Evolutionary conservation across 768 basidiomycete species (phyloP).

Genomic region (Leccinum broughii): DNA sequence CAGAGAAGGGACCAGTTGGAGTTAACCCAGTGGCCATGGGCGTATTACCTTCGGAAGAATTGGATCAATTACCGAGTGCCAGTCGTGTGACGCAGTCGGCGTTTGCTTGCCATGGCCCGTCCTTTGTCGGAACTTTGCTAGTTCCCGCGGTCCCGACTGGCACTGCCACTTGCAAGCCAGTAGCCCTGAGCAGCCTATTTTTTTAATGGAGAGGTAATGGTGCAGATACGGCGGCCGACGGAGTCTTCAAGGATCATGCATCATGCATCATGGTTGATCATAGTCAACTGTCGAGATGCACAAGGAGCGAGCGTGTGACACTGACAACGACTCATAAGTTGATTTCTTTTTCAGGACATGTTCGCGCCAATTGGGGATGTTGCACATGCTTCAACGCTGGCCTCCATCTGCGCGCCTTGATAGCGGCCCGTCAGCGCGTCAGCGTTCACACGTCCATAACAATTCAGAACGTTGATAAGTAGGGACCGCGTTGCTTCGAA

Average conservation of each 20-base stretch:
- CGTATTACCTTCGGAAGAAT: neutral
- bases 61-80: neutral
- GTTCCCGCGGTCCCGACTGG: neutral
- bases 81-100: neutral
- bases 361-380: neutral
- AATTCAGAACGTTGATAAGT: neutral
- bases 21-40: conserved; percentile 1
- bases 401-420: neutral
- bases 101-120: neutral
- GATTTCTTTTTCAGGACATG: neutral
- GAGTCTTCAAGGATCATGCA: neutral
- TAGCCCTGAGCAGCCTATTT: neutral
- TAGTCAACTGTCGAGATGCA: neutral
- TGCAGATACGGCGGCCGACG: neutral
- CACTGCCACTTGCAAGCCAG: neutral
- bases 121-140: neutral
- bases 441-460: neutral
- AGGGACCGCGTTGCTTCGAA: neutral
- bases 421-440: neutral
- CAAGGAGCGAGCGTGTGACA: neutral
- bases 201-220: neutral
- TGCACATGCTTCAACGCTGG: neutral
- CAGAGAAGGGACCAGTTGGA: neutral
- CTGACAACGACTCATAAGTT: neutral
- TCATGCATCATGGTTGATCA: neutral